Evolutionary conservation across 345 rosid genomes (phyloP).

Genomic region (Angophora floribunda): DNA sequence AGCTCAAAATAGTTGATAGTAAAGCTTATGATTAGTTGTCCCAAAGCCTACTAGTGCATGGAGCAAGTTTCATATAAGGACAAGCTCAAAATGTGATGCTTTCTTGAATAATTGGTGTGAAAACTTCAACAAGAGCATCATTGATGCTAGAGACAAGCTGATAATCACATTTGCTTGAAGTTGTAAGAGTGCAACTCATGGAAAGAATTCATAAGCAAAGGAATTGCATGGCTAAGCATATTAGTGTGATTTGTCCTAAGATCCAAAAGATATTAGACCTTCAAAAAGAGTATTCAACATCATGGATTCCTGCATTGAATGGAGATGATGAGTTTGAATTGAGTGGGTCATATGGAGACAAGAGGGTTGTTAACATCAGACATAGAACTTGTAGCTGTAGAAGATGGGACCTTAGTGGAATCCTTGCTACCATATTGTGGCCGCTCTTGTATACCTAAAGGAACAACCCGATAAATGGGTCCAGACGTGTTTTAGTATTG

Average conservation of each 20-base stretch:
- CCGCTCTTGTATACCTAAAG: no score
- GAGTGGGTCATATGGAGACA: background rate
- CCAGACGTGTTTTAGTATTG: background rate
- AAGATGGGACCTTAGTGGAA: background rate
- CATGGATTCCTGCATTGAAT: background rate
- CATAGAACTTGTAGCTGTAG: fast-evolving
- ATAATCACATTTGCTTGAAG: background rate
- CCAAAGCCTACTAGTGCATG: background rate
- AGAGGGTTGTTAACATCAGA: background rate
- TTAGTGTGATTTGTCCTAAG: fast-evolving
- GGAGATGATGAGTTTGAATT: background rate
- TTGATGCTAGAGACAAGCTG: background rate
- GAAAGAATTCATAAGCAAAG: no score
- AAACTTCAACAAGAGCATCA: no score
- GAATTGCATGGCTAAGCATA: background rate
- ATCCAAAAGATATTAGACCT: no score
- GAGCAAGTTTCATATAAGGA: background rate
- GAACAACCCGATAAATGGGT: background rate
- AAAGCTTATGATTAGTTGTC: no score
- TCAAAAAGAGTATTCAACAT: background rate
- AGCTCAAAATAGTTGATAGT: background rate
- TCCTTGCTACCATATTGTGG: background rate
- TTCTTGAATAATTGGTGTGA: no score
- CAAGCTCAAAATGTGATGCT: background rate
- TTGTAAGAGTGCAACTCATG: background rate